Conservation (phyloP, 1,139 yeast genomes). For the Kodamaea anthophila region DNA sequence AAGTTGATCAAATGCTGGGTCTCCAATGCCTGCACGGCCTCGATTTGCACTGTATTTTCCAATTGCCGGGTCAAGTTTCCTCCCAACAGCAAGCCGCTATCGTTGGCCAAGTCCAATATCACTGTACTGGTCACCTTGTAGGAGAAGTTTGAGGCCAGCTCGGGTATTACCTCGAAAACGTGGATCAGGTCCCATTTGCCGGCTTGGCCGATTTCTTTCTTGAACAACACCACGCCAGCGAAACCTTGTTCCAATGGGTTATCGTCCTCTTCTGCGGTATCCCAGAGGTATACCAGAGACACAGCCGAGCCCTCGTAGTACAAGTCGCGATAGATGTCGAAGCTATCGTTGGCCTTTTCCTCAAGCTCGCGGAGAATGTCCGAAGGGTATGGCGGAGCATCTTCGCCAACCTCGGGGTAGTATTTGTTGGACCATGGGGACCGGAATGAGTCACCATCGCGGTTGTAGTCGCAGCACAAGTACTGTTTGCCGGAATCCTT, state of each 20-base stretch:
- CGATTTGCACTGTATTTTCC: conserved; percentile 44
- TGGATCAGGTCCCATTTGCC: conserved; percentile 92
- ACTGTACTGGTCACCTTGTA: conserved; percentile 87
- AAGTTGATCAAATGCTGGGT: conserved; percentile 75
- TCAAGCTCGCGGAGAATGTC: conserved; percentile 66
- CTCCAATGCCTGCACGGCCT: conserved; percentile 33
- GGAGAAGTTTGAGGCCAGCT: conserved; percentile 39
- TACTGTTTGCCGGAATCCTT: conserved; percentile 56
- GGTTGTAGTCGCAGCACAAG: conserved; percentile 86
- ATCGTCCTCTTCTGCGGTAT: conserved; percentile 46
- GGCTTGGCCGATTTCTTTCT: conserved; percentile 54
- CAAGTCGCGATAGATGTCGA: conserved; percentile 86
- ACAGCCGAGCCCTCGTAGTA: conserved; percentile 89
- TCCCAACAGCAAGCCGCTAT: conserved; percentile 48
- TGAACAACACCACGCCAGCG: conserved; percentile 88
- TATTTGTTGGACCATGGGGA: conserved; percentile 89
- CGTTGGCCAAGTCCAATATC: conserved; percentile 57
- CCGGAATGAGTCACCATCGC: conserved; percentile 89
- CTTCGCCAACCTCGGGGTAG: conserved; percentile 52
- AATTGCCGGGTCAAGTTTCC: conserved; percentile 84
- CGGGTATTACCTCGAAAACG: conserved; percentile 70
- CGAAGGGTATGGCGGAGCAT: conserved; percentile 63
- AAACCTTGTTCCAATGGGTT: conserved; percentile 42
- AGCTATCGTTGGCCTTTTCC: conserved; percentile 77
- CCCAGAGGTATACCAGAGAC: conserved; percentile 93